These are phyloP conservation scores for Peniophora sp. DNA, from an alignment of 1,284 basidiomycete species.

Conservation along the genomic window DNA sequence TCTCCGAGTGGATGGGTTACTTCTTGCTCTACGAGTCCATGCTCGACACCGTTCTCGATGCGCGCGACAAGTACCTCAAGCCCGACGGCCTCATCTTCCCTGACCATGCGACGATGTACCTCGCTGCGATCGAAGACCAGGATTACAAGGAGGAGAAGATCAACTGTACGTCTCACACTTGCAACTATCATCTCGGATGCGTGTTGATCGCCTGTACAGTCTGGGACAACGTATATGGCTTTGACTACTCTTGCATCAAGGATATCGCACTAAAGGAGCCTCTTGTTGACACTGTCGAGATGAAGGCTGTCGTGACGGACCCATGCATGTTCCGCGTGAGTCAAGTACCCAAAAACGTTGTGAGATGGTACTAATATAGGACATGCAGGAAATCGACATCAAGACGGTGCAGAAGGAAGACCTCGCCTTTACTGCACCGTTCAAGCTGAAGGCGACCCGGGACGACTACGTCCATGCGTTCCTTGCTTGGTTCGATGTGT, in stretches of 20 bases:
- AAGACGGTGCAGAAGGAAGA: slow-evolving; percentile 94
- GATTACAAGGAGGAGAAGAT: slow-evolving; percentile 99
- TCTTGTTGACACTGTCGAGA: slow-evolving; percentile 94
- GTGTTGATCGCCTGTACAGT: slow-evolving; percentile 42
- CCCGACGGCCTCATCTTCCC: slow-evolving; percentile 93
- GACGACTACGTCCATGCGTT: slow-evolving; percentile 99
- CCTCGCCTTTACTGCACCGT: slow-evolving; percentile 78
- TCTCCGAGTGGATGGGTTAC: slow-evolving; percentile 99
- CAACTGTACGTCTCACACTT: slow-evolving; percentile 60
- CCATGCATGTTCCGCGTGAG: slow-evolving; percentile 79
- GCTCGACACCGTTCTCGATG: slow-evolving; percentile 96
- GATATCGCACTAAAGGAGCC: slow-evolving; percentile 97
- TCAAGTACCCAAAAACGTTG: neutral
- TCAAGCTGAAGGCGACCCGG: slow-evolving; percentile 78
- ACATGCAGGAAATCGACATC: slow-evolving; percentile 76
- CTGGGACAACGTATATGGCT: slow-evolving; percentile 99
- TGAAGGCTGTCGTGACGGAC: slow-evolving; percentile 87
- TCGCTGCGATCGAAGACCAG: slow-evolving; percentile 98
- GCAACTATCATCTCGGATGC: neutral
- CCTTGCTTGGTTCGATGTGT: slow-evolving; percentile 98
- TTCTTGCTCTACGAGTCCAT: slow-evolving; percentile 98
- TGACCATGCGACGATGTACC: slow-evolving; percentile 87
- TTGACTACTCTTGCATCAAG: slow-evolving; percentile 99
- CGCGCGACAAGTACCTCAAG: slow-evolving; percentile 94
- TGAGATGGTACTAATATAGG: neutral